Percentiles rank a stretch among this genome's conserved stretches.
phyloP scores from a whole-genome alignment of 2,329 filamentous ascomycete species.

The Fusarium liriodendri region DNA sequence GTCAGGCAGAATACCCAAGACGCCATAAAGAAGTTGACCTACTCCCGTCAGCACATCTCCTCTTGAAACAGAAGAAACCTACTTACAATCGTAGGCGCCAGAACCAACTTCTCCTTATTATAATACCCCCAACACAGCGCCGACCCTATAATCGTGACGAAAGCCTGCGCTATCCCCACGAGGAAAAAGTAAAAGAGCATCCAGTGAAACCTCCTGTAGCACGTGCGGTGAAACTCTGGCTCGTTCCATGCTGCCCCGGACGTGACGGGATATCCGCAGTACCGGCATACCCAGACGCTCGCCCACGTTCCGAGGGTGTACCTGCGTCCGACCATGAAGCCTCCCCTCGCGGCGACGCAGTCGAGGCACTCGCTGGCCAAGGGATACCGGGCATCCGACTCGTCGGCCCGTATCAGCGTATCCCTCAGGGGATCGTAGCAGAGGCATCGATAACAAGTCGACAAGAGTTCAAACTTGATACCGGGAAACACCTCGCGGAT shows the following conservation, averaged over 20 bases:
- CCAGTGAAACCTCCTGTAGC: constrained; percentile 53
- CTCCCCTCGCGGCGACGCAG: constrained; percentile 50
- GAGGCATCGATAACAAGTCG: constrained; percentile 56
- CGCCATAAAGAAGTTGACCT: constrained; percentile 53
- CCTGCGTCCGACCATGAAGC: constrained; percentile 52
- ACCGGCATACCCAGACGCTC: constrained; percentile 55
- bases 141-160: constrained; percentile 49
- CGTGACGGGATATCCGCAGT: constrained; percentile 56
- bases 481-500: constrained; percentile 52
- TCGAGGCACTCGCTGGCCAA: constrained; percentile 54
- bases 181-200: constrained; percentile 53
- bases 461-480: constrained; percentile 46
- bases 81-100: constrained; percentile 51
- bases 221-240: constrained; percentile 54
- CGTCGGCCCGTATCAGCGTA: constrained; percentile 48
- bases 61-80: fast-evolving
- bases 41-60: constrained; percentile 3
- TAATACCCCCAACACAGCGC: constrained; percentile 55
- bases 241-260: constrained; percentile 46
- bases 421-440: constrained; percentile 46
- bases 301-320: constrained; percentile 51
- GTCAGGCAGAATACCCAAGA: constrained; percentile 50
- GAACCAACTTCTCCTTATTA: constrained; percentile 43
- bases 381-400: constrained; percentile 48
- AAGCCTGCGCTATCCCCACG: constrained; percentile 53